Conservation (phyloP, 2,329 filamentous ascomycete species). For the Fusarium redolens region DNA sequence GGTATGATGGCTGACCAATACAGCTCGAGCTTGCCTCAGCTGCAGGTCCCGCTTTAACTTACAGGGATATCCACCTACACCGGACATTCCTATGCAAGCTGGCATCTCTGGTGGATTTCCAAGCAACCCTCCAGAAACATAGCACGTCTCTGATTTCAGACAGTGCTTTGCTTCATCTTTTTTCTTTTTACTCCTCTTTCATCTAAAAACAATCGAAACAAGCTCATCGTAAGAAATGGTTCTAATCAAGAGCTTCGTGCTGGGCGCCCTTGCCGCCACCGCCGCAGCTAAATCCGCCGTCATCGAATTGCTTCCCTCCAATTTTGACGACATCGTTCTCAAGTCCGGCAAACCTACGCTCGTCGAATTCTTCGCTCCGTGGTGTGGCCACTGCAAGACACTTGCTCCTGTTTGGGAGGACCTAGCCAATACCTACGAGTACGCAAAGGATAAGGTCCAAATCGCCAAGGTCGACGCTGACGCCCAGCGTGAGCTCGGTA, state of each 20-base stretch:
- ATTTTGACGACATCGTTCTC: slow-evolving; percentile 91
- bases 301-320: slow-evolving; percentile 86
- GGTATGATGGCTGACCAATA: not conserved
- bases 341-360: slow-evolving; percentile 94
- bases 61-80: slow-evolving; percentile 29
- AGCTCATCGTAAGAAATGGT: slow-evolving; percentile 58
- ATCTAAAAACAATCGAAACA: not conserved
- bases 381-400: slow-evolving; percentile 99
- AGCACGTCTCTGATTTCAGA: slow-evolving; percentile 19
- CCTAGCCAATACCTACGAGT: slow-evolving; percentile 79
- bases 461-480: slow-evolving; percentile 98
- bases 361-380: slow-evolving; percentile 98
- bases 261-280: slow-evolving; percentile 65
- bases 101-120: slow-evolving; percentile 47
- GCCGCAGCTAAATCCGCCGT: slow-evolving; percentile 83
- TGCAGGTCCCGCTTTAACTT: slow-evolving; percentile 33
- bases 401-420: slow-evolving; percentile 96
- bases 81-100: slow-evolving; percentile 45
- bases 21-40: slow-evolving; percentile 37
- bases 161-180: slow-evolving; percentile 18
- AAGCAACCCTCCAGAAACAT: slow-evolving; percentile 35
- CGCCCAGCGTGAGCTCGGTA: slow-evolving; percentile 83
- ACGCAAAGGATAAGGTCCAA: slow-evolving; percentile 77
- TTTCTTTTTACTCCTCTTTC: not conserved
- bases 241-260: slow-evolving; percentile 69